Evolutionary conservation across 164 flowering plant species (phyloP), one percentile per base, ranked within the genome.

Genomic region (Chimonanthus praecox): DNA sequence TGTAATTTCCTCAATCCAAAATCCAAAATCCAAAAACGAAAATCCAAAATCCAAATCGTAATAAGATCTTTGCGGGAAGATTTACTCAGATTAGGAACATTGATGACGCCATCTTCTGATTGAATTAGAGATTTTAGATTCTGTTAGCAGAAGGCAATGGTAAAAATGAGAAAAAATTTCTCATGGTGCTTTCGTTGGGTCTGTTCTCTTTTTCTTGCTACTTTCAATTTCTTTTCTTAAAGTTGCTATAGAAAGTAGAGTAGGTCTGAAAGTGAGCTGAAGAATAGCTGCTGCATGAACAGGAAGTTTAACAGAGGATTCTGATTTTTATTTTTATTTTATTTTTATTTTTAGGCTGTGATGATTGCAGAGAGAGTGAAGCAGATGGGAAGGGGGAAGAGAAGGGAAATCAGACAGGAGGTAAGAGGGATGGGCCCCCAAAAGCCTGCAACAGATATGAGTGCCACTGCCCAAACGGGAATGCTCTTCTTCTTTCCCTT

Each of bases 381-480:
- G 68, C 58, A 21, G 67, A 47, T 46, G 74, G 68, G 11, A 44
- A 65, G 47, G 20, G 48, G 68, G 75, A 64, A 50, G 73, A 45
- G 64, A 58, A 58, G 18, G 49, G 69, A 72, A 65, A 72, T 64
- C 61, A 65, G 75, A 33, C 69, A 33, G 21, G 69, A 65, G 68
- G 69, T 10, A 69, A 16, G 74, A 21, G 49, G 48, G 49, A 72
- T 64, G 75, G 75, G 75, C 69, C 75, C 74, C 20, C 75, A 20
- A 72, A 49, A 72, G 60, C 75, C 69, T 72, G 75, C 75, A 72
- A 16, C 43, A 50, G 69, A 72, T 64, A 65, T 72, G 75, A 72
- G 73, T 72, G 75, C n/a, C 49, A 72, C 69, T 72, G 70, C 48
- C 18, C 75, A 49, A 65, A 64, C 62, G 49, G 69, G 64, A 50